Evolutionary conservation across 768 basidiomycete species (phyloP), one percentile per base, ranked within the genome.

Genomic region (Pleurotus cornucopiae): DNA sequence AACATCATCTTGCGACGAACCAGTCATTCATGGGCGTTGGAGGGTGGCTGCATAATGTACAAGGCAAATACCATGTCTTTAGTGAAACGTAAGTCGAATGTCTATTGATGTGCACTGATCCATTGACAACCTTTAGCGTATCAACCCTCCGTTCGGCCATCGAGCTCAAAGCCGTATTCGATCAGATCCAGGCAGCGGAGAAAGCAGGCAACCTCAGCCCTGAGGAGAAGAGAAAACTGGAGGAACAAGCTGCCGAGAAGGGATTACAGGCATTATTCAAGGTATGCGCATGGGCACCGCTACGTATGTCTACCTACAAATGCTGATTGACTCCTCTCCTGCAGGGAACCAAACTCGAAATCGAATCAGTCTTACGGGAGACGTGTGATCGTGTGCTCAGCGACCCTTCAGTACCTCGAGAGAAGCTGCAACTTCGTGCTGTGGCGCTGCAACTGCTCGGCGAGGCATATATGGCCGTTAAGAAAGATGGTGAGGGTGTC

Each of bases 221-320:
- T 0, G 92, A 93, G 43, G 90, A 94, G 71, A 87, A 84, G 72
- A 84, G 80, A 66, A 82, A 85, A 56, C 73, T 96, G 1, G 94
- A 96, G 66, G 94, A 95, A 62, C 89, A 93, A 63, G 94, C 94
- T 0, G 93, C 94, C 0, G 93, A 95, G 74, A 95, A 94, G 69
- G 94, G 91, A 11, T 69, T 95, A 1, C 90, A 93, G 62, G 91
- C 93, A 1, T 72, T 95, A 26, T 95, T 95, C 81, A 95, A 94
- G 78, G 91, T 87, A 49, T 23, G 63, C 51, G 26, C 20, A 13
- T 14, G 16, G 5, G 6, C 46, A 2, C 2, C 3, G 7, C 14
- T 38, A 49, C 48, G 6, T 4, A 23, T n/a, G 7, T 25, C 20
- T 26, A 47, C 6, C 26, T 25, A 14, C 16, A 3, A 39, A 14